Evolutionary conservation across 108 stramenopile genomes (phyloP).

Genomic region (Conticribra weissflogii): DNA sequence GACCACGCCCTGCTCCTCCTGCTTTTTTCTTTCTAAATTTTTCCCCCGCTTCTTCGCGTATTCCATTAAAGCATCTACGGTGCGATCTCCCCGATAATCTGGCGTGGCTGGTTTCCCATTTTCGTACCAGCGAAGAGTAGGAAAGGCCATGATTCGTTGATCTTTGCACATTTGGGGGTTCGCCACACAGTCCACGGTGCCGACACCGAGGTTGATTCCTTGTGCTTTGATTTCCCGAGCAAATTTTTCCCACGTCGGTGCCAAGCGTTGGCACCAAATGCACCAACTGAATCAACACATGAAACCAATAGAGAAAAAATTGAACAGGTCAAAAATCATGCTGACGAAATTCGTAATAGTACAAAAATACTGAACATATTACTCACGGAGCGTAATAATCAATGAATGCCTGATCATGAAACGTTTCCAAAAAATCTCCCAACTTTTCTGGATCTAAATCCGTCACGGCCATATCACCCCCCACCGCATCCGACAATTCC

Average conservation of each 20-base stretch:
- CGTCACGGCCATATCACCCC: constrained; percentile 67
- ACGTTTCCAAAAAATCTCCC: constrained; percentile 51
- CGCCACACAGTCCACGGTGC: constrained; percentile 92
- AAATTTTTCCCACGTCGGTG: constrained; percentile 95
- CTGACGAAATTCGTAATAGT: no score
- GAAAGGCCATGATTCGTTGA: constrained; percentile 77
- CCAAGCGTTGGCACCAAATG: constrained; percentile 94
- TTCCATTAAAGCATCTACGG: constrained; percentile 74
- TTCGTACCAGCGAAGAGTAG: constrained; percentile 72
- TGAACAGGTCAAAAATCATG: no score
- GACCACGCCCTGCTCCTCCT: constrained; percentile 11
- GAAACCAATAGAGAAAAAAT: no score
- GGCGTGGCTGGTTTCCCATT: constrained; percentile 34
- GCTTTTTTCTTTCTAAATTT: constrained; percentile 43
- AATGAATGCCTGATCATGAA: constrained; percentile 79
- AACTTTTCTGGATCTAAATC: constrained; percentile 59
- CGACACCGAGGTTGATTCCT: constrained; percentile 78
- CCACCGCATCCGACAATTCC: constrained; percentile 30
- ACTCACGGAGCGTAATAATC: constrained; percentile 93
- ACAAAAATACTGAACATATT: no score
- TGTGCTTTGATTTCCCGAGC: constrained; percentile 62
- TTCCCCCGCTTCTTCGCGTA: constrained; percentile 68
- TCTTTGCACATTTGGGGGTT: constrained; percentile 59
- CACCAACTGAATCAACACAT: no score
- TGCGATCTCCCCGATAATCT: constrained; percentile 91